Conservation (phyloP, 1,284 basidiomycete species). For the Veloporphyrellus conicus region DNA sequence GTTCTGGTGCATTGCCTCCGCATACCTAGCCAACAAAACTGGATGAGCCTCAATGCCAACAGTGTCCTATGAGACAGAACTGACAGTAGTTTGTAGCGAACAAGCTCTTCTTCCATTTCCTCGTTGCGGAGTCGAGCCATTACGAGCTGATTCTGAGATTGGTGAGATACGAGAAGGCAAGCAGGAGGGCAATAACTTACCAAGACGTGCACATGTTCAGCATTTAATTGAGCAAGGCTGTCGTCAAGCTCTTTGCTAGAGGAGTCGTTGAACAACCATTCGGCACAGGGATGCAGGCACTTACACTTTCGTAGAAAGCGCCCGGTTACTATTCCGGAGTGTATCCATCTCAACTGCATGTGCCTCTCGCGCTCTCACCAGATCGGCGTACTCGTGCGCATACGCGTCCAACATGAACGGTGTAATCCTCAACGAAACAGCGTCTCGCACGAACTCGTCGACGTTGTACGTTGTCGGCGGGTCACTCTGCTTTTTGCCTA, state of each 20-base stretch:
- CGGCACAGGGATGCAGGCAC: constrained; percentile 29
- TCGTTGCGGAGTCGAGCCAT: constrained; percentile 82
- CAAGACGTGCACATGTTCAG: constrained; percentile 73
- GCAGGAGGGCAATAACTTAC: constrained; percentile 38
- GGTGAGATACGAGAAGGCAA: not conserved
- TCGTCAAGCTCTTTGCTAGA: constrained; percentile 73
- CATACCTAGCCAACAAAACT: constrained; percentile 54
- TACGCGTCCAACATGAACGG: constrained; percentile 91
- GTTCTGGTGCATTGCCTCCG: constrained; percentile 82
- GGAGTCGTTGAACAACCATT: constrained; percentile 4
- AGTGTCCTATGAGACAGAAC: constrained; percentile 30
- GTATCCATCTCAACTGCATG: constrained; percentile 79
- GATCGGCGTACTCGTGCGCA: constrained; percentile 81
- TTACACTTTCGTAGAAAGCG: constrained; percentile 75
- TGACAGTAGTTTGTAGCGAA: constrained; percentile 85
- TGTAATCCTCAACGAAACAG: constrained; percentile 77
- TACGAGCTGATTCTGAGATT: constrained; percentile 78
- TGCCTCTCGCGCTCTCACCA: constrained; percentile 62
- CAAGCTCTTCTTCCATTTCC: constrained; percentile 85
- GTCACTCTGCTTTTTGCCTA: constrained; percentile 27
- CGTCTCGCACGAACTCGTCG: constrained; percentile 81
- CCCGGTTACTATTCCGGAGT: constrained; percentile 73
- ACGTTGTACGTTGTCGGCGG: constrained; percentile 52
- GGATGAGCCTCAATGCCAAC: not conserved
- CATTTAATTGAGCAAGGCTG: constrained; percentile 72